These are phyloP conservation scores for Silene conica DNA, from an alignment of 148 eudicot species.

Conservation along the genomic window DNA sequence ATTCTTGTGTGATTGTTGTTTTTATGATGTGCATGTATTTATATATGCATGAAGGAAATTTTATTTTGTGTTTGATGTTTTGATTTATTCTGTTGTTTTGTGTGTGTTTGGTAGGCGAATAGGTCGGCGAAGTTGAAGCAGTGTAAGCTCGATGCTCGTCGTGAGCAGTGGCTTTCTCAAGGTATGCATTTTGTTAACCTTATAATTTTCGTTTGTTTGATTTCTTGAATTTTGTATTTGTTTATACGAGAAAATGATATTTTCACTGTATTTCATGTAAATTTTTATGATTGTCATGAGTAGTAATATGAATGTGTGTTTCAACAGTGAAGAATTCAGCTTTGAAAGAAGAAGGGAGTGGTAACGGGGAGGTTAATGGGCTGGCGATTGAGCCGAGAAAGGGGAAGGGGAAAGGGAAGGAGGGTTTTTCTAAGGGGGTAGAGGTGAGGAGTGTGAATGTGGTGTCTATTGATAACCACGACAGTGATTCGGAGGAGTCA, in stretches of 20 bases:
- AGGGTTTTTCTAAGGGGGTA: constrained; percentile 30
- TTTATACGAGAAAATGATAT: neutral
- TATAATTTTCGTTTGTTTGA: constrained; percentile 7
- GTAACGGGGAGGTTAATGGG: constrained; percentile 16
- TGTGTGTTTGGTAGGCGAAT: constrained; percentile 47
- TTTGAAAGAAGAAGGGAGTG: constrained; percentile 39
- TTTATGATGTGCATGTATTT: neutral
- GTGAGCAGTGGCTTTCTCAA: constrained; percentile 93
- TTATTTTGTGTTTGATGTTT: neutral
- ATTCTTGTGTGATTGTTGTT: neutral
- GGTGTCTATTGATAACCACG: constrained; percentile 41
- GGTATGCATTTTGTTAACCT: constrained; percentile 33
- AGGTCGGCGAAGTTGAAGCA: constrained; percentile 90
- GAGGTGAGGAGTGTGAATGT: constrained; percentile 34
- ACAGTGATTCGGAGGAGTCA: constrained; percentile 61
- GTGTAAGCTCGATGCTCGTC: constrained; percentile 91
- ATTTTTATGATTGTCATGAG: neutral
- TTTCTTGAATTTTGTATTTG: neutral
- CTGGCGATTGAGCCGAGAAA: constrained; percentile 6
- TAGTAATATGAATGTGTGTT: constrained; percentile 5
- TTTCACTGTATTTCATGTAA: neutral
- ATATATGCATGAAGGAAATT: neutral
- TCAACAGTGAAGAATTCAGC: constrained; percentile 53
- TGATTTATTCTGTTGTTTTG: neutral
- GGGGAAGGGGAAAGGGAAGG: constrained; percentile 18